Base-by-base conservation (phyloP, 2,329 filamentous ascomycete genomes). In the Phialophora verrucosa region DNA sequence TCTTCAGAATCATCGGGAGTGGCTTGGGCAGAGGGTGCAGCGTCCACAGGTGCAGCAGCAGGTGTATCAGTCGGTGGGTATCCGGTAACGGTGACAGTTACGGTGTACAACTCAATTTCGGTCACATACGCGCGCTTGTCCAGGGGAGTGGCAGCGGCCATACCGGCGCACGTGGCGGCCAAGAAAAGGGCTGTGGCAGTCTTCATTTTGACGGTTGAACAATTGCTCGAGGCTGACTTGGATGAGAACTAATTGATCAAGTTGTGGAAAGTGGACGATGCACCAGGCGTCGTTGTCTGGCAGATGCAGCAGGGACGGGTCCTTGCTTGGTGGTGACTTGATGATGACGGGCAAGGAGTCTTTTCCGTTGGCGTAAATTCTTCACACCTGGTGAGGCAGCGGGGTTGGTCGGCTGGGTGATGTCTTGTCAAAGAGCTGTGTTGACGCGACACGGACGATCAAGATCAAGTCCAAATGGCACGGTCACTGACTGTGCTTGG, bases 61-160 rank as follows among this genome's bases (percentile, higher is more conserved):
- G 60, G 56, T 32, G 59, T 49, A 8, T 61, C 51, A 12, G 51
- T 29, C 12, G 67, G 68, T 11, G 66, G 59, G 55, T 66, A 62
- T 25, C 63, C 70, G 47, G 76, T 77, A 56, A 79, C 73, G 27
- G 76, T 78, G 60, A 73, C 71, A 66, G 78, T 80, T 55, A 77
- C 72, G 44, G 77, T 79, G 59, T 76, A 72, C 51, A 38, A 50
- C 35, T 66, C 67, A 17, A 63, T 31, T 44, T 62, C 76, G 61
- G 76, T 79, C 50, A 74, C 74, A 57, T 76, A 76, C 35, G 72
- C 73, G 62, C 75, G 76, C 73, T 78, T 78, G 56, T 77, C 71
- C 51, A 77, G 49, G 25, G 76, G 76, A 50, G 73, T 73, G 60
- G 75, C 77, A 66, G 75, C 65, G 47, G 74, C 73, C 64, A 77